Conservation (phyloP, 2,329 filamentous ascomycete genomes). For the Fusarium annulatum region DNA sequence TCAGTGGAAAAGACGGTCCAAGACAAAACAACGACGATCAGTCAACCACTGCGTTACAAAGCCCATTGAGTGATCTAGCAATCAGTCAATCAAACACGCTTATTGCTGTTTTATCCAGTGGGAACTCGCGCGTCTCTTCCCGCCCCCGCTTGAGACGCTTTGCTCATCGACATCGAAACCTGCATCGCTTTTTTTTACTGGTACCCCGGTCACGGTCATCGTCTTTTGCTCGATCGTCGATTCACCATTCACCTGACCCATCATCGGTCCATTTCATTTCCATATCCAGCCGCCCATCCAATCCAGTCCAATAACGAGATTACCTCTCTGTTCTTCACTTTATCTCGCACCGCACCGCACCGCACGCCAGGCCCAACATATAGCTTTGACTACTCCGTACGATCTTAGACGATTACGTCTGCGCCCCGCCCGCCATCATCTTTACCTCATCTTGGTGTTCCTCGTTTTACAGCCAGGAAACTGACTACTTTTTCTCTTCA, state of each 20-base stretch:
- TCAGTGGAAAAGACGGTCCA: conserved; percentile 22
- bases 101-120: conserved; percentile 10
- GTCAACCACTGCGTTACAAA: background rate
- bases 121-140: conserved; percentile 8
- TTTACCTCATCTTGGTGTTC: conserved; percentile 24
- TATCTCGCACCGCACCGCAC: conserved; percentile 24
- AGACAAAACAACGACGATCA: conserved; percentile 12
- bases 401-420: conserved; percentile 32
- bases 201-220: conserved; percentile 31
- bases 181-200: conserved; percentile 35
- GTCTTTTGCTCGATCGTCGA: conserved; percentile 39
- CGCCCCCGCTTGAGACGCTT: conserved; percentile 23
- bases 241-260: conserved; percentile 41
- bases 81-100: conserved; percentile 2
- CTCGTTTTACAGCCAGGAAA: conserved; percentile 29
- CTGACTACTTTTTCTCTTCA: conserved; percentile 17
- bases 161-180: conserved; percentile 30
- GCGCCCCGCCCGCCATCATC: conserved; percentile 28
- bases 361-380: conserved; percentile 21
- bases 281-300: conserved; percentile 29
- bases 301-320: conserved; percentile 30
- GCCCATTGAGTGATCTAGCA: conserved; percentile 1
- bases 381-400: conserved; percentile 10
- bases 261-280: conserved; percentile 41
- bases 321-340: conserved; percentile 28